A percentile compares a stretch with the other conserved stretches of the same genome.
phyloP scores from a whole-genome alignment of 2,329 filamentous ascomycete species.

The Colletotrichum sp. region DNA sequence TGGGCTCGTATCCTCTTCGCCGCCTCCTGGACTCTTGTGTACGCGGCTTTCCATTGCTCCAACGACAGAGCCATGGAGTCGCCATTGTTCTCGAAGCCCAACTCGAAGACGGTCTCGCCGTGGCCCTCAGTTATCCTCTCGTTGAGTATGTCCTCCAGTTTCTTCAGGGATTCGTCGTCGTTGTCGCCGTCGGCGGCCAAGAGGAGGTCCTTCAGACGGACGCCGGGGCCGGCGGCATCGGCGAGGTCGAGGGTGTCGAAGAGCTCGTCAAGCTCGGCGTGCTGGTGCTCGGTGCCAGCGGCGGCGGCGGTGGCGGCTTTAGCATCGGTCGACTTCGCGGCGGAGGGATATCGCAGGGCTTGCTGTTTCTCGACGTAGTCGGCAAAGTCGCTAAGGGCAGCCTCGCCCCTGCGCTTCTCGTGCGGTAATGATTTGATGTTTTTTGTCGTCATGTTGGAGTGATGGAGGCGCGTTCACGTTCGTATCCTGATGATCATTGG shows the following conservation, averaged over 20 bases:
- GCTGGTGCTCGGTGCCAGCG: conserved; percentile 58
- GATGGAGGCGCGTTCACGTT: conserved; percentile 14
- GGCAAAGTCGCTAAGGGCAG: conserved; percentile 92
- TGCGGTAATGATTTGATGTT: conserved; percentile 68
- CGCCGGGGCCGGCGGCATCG: conserved; percentile 65
- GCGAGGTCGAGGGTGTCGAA: conserved; percentile 85
- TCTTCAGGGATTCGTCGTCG: conserved; percentile 62
- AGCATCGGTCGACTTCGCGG: conserved; percentile 32
- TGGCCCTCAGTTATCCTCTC: conserved; percentile 80
- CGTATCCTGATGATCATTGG: conserved; percentile 36
- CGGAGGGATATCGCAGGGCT: conserved; percentile 65
- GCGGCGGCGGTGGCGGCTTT: conserved; percentile 30
- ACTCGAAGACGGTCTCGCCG: conserved; percentile 88
- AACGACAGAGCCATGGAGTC: conserved; percentile 80
- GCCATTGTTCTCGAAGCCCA: conserved; percentile 89
- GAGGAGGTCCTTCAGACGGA: conserved; percentile 78
- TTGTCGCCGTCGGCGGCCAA: conserved; percentile 56
- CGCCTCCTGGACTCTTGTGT: conserved; percentile 68
- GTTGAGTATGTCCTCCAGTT: conserved; percentile 70
- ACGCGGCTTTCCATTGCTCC: conserved; percentile 76
- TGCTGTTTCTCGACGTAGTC: conserved; percentile 98
- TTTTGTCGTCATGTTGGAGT: conserved; percentile 56
- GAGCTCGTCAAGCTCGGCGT: conserved; percentile 89
- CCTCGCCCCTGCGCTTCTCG: conserved; percentile 86
- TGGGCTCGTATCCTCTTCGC: conserved; percentile 72